Evolutionary conservation across 371 early-diverging fungal genomes (phyloP), one percentile per base, ranked within the genome.

Genomic region (Syncephalastrum contaminatum): DNA sequence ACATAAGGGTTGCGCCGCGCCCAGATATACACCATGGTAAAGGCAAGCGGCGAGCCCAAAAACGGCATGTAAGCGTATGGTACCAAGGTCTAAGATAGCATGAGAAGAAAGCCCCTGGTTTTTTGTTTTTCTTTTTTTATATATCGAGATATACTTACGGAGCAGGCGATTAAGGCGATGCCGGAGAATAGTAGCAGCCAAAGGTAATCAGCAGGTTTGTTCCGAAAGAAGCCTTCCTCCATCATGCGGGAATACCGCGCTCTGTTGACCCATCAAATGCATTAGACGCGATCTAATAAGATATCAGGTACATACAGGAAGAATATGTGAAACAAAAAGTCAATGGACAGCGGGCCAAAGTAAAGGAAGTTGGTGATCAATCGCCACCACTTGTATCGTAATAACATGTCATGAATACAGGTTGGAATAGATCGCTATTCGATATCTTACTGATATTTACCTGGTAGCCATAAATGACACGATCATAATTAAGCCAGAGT

Each of bases 1-100:
- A 93, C 75, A 57, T 85, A 82, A 7, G 96, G 93, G 69, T 97
- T 95, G 45, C 93, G 85, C 41, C 98, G 82, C 25, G 96, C 88
- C 99, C 99, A 98, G 36, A 98, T 78, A 65, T 98, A 98, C 1
- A 93, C 92, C 64, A 98, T 72, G 41, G 92, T 84, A 62, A 91
- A 91, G 3, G 92, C 88, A 24, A 98, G 75, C 8, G 95, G 82
- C 7, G 90, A 82, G 3, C 90, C 91, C 58, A 97, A 72, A 69
- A 97, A 96, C 5, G 89, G 88, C 60, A 92, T 78, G 25, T 75
- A 79, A 19, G 91, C 69, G 44, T 89, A 73, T 25, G 92, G 89
- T 13, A 88, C 67, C 22, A 90, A 51, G 22, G 82, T 62, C 93
- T 93, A 69, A 45, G 46, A 13, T 14, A 43, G 24, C 8, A 51